A percentile compares a stretch with the other conserved stretches of the same genome.
These are phyloP conservation scores for Auriscalpium microsporum DNA, from an alignment of 768 basidiomycete genomes.

Conservation along the genomic window DNA sequence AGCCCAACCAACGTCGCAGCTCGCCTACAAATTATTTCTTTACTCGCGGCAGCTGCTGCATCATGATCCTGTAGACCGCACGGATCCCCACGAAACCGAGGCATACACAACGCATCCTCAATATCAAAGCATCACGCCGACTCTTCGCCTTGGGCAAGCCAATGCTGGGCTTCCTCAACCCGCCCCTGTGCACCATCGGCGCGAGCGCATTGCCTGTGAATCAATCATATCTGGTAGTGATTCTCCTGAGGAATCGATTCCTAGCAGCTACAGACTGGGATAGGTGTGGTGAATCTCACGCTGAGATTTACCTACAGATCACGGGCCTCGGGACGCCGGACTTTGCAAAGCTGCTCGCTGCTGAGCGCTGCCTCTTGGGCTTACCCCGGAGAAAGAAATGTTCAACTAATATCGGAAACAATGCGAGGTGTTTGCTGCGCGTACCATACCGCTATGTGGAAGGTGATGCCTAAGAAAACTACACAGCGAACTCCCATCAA, in stretches of 20 bases:
- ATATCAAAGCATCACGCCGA: slow-evolving; percentile 2
- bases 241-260: slow-evolving; percentile 10
- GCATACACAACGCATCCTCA: no score
- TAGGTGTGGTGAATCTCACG: not conserved
- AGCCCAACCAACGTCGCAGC: no score
- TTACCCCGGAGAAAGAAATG: no score
- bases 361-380: not conserved
- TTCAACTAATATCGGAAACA: no score
- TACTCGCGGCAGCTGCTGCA: no score
- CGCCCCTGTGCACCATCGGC: slow-evolving; percentile 24
- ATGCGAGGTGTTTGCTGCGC: no score
- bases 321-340: not conserved
- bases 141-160: slow-evolving; percentile 21
- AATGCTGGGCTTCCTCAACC: slow-evolving; percentile 24
- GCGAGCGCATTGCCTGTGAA: slow-evolving; percentile 24
- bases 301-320: not conserved
- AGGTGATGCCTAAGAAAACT: no score
- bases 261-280: slow-evolving; percentile 4
- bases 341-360: not conserved
- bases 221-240: slow-evolving; percentile 23
- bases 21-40: no score
- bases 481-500: no score
- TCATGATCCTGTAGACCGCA: no score
- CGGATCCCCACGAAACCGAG: no score
- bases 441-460: no score